phyloP scores from a whole-genome alignment of 202 grass and related monocot species.

The Cymbopogon flexuosus region DNA sequence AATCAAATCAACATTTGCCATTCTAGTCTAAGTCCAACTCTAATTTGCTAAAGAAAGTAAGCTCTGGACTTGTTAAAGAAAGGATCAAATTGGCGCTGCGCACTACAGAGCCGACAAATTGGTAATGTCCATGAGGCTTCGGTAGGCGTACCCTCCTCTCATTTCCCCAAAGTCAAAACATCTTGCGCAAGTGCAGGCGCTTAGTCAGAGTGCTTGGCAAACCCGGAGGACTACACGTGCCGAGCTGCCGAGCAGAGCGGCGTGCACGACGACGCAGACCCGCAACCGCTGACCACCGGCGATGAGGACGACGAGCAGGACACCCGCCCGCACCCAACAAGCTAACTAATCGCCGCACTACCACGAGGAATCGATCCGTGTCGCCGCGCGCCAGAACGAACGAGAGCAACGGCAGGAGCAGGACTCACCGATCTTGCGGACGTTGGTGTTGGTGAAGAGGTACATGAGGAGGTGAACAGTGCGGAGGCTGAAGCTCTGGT shows the following conservation, averaged over 20 bases:
- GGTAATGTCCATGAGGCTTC: not conserved
- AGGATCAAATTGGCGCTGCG: not conserved
- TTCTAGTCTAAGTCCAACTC: not conserved
- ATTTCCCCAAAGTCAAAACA: not conserved
- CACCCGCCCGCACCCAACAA: not conserved
- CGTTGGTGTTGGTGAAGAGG: slow-evolving; percentile 82
- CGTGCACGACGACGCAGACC: not conserved
- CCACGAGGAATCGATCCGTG: not conserved
- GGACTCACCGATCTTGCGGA: slow-evolving; percentile 71
- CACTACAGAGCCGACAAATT: not conserved
- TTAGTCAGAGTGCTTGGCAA: not conserved
- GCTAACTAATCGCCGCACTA: not conserved
- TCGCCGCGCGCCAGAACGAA: not conserved
- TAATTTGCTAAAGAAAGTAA: not conserved
- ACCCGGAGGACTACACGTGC: not conserved
- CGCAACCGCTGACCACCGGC: not conserved
- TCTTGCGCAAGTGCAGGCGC: not conserved
- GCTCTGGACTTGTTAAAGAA: not conserved
- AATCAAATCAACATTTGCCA: not conserved
- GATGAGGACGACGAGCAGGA: not conserved
- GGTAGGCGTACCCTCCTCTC: not conserved
- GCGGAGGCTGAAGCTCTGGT: slow-evolving; percentile 81
- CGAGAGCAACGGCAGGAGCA: not conserved
- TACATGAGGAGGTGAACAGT: slow-evolving; percentile 98
- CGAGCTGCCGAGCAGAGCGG: not conserved